phyloP scores from a whole-genome alignment of 1,284 basidiomycete species.

The Puccinia hordei region DNA sequence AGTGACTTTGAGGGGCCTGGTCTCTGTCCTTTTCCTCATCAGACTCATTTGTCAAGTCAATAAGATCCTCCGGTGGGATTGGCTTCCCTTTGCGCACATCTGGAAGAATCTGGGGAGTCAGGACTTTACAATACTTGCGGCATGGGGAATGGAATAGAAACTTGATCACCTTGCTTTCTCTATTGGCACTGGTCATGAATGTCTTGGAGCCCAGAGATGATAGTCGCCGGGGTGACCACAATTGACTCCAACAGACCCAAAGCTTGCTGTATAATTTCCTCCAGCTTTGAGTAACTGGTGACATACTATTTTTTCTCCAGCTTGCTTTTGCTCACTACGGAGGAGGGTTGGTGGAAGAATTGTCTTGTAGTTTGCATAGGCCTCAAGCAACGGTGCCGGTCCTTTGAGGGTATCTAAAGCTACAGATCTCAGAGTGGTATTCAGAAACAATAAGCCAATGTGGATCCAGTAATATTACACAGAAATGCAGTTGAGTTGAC shows the following conservation, averaged over 20 bases:
- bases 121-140: neutral
- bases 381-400: conserved; percentile 18
- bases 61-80: conserved; percentile 12
- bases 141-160: no score
- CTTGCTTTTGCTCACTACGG: conserved; percentile 8
- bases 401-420: conserved; percentile 16
- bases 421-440: neutral
- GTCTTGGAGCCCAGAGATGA: neutral
- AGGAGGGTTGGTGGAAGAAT: conserved; percentile 2
- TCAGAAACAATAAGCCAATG: neutral
- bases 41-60: conserved; percentile 18
- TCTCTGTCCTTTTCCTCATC: neutral
- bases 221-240: neutral
- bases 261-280: conserved; percentile 20
- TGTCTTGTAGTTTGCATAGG: conserved; percentile 10
- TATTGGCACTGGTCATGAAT: conserved; percentile 7
- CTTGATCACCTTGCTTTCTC: conserved; percentile 2
- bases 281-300: neutral
- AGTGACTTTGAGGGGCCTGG: neutral
- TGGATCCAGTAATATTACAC: no score
- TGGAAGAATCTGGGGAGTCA: neutral
- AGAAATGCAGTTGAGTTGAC: neutral
- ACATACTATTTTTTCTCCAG: conserved; percentile 19
- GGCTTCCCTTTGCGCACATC: conserved; percentile 22
- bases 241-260: conserved; percentile 5